Conservation (phyloP, 2,329 filamentous ascomycete genomes). For the Lecanicillium sp. region DNA sequence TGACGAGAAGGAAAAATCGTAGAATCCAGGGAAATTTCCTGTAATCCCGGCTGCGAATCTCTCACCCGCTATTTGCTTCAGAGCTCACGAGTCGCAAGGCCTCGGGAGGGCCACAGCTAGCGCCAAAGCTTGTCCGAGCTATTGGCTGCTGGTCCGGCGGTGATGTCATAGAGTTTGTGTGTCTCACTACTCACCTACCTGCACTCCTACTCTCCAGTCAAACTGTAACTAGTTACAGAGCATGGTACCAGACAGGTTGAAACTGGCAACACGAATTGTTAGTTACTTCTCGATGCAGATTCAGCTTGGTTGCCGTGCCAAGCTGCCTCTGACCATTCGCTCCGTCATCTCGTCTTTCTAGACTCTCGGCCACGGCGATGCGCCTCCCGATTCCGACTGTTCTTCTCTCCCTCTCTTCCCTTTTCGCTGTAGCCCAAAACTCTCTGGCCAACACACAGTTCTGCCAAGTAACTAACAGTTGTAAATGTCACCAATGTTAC, state of each 20-base stretch:
- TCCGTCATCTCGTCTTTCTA: not conserved
- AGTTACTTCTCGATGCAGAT: no score
- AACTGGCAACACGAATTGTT: no score
- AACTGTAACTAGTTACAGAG: no score
- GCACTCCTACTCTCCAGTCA: no score
- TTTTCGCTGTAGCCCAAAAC: not conserved
- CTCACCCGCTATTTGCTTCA: not conserved
- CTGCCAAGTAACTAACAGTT: no score
- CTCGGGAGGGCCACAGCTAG: slow-evolving; percentile 4
- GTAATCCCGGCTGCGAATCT: no score
- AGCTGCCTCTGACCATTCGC: not conserved
- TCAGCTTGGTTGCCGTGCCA: slow-evolving; percentile 1
- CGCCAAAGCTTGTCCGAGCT: slow-evolving; percentile 6
- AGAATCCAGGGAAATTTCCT: no score
- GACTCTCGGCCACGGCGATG: not conserved
- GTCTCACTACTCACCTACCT: not conserved
- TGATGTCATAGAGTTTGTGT: slow-evolving; percentile 10
- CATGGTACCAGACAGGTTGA: no score
- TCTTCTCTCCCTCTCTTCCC: not conserved
- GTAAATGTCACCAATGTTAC: no score
- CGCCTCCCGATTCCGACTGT: not conserved
- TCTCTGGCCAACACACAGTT: not conserved
- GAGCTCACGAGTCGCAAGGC: not conserved
- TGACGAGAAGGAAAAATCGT: no score
- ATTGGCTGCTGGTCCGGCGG: not conserved